Percentiles rank a stretch among this genome's conserved stretches.
These are phyloP conservation scores for Ophiocordyceps unilateralis DNA, from an alignment of 2,329 filamentous ascomycete genomes.

Conservation along the genomic window DNA sequence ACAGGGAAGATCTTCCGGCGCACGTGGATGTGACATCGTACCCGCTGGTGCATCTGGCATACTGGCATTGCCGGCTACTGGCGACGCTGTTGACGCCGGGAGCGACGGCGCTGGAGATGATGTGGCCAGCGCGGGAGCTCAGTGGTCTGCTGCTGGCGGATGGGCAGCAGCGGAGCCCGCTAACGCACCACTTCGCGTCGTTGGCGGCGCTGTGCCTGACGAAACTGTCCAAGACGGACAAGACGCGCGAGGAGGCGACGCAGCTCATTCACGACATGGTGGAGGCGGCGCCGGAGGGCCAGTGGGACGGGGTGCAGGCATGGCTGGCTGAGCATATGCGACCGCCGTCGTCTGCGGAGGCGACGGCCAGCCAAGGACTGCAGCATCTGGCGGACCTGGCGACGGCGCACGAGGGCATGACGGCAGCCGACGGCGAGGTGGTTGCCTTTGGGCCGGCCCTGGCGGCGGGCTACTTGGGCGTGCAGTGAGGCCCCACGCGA, in stretches of 20 bases:
- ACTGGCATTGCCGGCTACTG: slow-evolving; percentile 53
- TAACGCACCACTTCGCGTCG: slow-evolving; percentile 50
- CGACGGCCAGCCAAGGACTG: slow-evolving; percentile 32
- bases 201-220: slow-evolving; percentile 43
- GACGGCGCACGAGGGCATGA: slow-evolving; percentile 22
- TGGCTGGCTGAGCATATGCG: slow-evolving; percentile 17
- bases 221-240: slow-evolving; percentile 37
- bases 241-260: slow-evolving; percentile 38
- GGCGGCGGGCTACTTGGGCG: slow-evolving; percentile 18
- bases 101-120: slow-evolving; percentile 35
- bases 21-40: slow-evolving; percentile 32
- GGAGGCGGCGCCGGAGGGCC: slow-evolving; percentile 30
- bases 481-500: too few species aligned
- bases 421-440: slow-evolving; percentile 12
- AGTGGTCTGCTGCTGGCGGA: slow-evolving; percentile 39
- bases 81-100: slow-evolving; percentile 41
- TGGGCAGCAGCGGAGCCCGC: slow-evolving; percentile 37
- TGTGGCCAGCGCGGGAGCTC: slow-evolving; percentile 43
- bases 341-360: slow-evolving; percentile 19
- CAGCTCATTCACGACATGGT: slow-evolving; percentile 37
- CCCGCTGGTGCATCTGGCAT: slow-evolving; percentile 46
- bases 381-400: slow-evolving; percentile 44
- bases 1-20: slow-evolving; percentile 44
- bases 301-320: slow-evolving; percentile 41
- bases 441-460: slow-evolving; percentile 16